These are phyloP conservation scores for Russula lepida DNA, from an alignment of 768 basidiomycete species.

Conservation along the genomic window DNA sequence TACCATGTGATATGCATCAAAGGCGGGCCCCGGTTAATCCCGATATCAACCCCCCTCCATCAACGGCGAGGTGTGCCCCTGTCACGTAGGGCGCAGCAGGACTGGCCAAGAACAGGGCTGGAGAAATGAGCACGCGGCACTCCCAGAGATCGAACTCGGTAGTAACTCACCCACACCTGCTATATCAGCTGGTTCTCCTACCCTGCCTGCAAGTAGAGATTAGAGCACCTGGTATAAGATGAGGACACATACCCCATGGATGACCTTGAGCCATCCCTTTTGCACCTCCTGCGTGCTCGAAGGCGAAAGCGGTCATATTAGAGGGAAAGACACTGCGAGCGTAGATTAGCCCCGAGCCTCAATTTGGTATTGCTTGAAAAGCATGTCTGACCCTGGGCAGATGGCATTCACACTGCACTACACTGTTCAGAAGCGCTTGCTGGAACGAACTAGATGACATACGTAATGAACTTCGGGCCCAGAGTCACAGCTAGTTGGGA, in stretches of 20 bases:
- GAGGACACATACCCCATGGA: conserved; percentile 46
- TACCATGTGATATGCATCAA: not conserved
- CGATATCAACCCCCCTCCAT: conserved; percentile 36
- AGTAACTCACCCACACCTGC: conserved; percentile 49
- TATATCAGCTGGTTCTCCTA: conserved; percentile 56
- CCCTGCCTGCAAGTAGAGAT: conserved; percentile 41
- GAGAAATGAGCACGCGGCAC: not conserved
- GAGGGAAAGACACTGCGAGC: conserved; percentile 58
- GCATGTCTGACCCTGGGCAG: conserved; percentile 54
- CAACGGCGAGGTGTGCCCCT: conserved; percentile 61
- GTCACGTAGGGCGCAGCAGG: conserved; percentile 69
- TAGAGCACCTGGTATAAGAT: not conserved
- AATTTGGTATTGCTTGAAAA: not conserved
- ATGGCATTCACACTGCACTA: conserved; percentile 68
- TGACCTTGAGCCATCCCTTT: conserved; percentile 42
- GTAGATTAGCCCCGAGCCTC: not conserved
- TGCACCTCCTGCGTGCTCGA: conserved; percentile 45
- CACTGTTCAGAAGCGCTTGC: not conserved
- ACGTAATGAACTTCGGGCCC: conserved; percentile 54
- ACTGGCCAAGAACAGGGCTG: conserved; percentile 37
- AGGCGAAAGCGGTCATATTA: conserved; percentile 74
- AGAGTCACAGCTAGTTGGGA: conserved; percentile 62
- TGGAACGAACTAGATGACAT: conserved; percentile 25
- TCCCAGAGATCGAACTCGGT: too few species aligned
- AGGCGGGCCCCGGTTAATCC: not conserved